A percentile compares a stretch with the other conserved stretches of the same genome.
Evolutionary conservation across 2,329 filamentous ascomycete species (phyloP).

Genomic region (Alternaria arbusti): DNA sequence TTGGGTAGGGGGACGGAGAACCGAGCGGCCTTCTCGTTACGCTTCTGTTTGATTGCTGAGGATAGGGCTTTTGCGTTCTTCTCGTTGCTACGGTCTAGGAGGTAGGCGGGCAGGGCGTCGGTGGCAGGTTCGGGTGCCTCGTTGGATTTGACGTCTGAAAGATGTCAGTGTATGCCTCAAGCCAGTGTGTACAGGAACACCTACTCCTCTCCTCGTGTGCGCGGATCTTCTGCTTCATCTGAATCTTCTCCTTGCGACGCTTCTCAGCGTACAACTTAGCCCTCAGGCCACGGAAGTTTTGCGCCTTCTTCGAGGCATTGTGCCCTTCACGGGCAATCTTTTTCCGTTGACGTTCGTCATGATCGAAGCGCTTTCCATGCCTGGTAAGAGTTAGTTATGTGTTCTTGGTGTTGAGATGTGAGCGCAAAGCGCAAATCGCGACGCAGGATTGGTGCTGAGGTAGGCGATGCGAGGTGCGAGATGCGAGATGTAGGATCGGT

Average conservation of each 20-base stretch:
- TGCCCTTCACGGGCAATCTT: slow-evolving; percentile 86
- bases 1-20: slow-evolving; percentile 93
- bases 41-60: slow-evolving; percentile 93
- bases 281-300: slow-evolving; percentile 88
- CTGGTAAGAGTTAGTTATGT: slow-evolving; percentile 28
- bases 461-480: neutral
- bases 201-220: slow-evolving; percentile 85
- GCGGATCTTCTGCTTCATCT: slow-evolving; percentile 66
- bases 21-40: slow-evolving; percentile 85
- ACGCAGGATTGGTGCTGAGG: neutral
- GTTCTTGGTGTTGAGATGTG: neutral
- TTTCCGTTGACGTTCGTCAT: slow-evolving; percentile 91
- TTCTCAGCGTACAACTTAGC: slow-evolving; percentile 95
- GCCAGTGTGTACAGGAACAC: too few relatives aligned
- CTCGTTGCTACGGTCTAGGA: slow-evolving; percentile 81
- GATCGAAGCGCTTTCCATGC: slow-evolving; percentile 65
- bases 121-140: slow-evolving; percentile 78
- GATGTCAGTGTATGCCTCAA: too few relatives aligned
- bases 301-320: slow-evolving; percentile 85
- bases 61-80: slow-evolving; percentile 77
- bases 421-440: neutral
- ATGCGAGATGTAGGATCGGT: slow-evolving; percentile 3
- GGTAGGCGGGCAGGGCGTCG: slow-evolving; percentile 87
- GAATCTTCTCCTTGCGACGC: slow-evolving; percentile 70
- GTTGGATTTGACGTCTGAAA: slow-evolving; percentile 75